phyloP scores from a whole-genome alignment of 1,139 yeast species.

The Debaryomyces subglobosus region DNA sequence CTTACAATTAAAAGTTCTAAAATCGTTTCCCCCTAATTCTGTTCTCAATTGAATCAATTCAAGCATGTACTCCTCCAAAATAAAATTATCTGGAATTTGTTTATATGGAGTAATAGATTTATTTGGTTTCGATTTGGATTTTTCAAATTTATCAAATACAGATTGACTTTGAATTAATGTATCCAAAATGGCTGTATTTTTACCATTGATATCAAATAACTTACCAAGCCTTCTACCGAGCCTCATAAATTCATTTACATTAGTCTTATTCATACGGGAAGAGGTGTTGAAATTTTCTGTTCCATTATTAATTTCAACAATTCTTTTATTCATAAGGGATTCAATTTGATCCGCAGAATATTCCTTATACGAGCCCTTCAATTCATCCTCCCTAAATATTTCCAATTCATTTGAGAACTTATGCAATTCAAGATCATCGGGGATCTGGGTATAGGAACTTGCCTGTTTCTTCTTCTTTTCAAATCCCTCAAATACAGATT shows the following conservation, averaged over 20 bases:
- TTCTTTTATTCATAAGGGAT: constrained; percentile 21
- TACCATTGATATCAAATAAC: constrained; percentile 33
- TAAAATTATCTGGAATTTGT: constrained; percentile 43
- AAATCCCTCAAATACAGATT: constrained; percentile 24
- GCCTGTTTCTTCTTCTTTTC: constrained; percentile 17
- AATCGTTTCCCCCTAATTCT: constrained; percentile 23
- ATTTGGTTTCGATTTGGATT: constrained; percentile 7
- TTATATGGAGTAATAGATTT: constrained; percentile 19
- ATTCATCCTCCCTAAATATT: constrained; percentile 20
- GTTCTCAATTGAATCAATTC: constrained; percentile 35
- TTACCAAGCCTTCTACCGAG: constrained; percentile 22
- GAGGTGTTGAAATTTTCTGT: constrained; percentile 16
- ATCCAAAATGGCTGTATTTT: constrained; percentile 38
- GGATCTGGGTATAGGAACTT: constrained; percentile 22
- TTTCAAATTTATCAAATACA: constrained; percentile 29
- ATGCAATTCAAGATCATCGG: constrained; percentile 27
- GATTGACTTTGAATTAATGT: constrained; percentile 29
- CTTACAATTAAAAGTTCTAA: constrained; percentile 16
- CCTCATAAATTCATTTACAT: constrained; percentile 23
- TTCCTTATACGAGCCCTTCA: constrained; percentile 18
- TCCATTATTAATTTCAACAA: constrained; percentile 9
- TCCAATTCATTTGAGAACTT: constrained; percentile 27
- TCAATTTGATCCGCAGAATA: constrained; percentile 20
- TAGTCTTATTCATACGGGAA: constrained; percentile 21
- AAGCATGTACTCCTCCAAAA: constrained; percentile 35